phyloP scores from a whole-genome alignment of 768 basidiomycete species.

The Termitomyces sp. region DNA sequence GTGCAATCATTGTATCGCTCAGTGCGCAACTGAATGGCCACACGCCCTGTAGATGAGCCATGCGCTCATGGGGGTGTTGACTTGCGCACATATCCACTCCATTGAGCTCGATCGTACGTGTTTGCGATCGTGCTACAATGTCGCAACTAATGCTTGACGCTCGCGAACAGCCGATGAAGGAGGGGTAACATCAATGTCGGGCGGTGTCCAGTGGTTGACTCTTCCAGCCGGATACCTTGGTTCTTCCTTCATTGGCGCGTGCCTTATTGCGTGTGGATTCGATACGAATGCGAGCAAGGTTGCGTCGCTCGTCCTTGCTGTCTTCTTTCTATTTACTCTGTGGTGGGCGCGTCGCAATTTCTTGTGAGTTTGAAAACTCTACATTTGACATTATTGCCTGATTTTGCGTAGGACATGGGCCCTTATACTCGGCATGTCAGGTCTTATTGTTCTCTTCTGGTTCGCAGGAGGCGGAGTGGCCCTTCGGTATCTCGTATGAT shows the following conservation, averaged over 20 bases:
- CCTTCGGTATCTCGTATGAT: conserved; percentile 66
- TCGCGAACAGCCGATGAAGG: conserved; percentile 70
- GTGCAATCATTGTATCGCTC: conserved; percentile 1
- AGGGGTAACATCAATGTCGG: conserved; percentile 81
- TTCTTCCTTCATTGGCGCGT: conserved; percentile 81
- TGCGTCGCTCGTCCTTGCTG: conserved; percentile 73
- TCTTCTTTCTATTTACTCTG: conserved; percentile 81
- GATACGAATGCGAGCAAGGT: conserved; percentile 86
- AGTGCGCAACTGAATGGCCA: background rate
- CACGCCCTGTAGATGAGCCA: conserved; percentile 69
- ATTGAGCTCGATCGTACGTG: conserved; percentile 81
- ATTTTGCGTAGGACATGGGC: conserved; percentile 56
- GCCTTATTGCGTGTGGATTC: conserved; percentile 83
- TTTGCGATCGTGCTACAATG: background rate
- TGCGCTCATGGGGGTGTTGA: conserved; percentile 72
- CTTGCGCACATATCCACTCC: conserved; percentile 81
- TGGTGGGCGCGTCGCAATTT: conserved; percentile 82
- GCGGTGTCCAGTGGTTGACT: conserved; percentile 76
- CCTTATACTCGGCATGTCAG: conserved; percentile 74
- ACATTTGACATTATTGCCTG: background rate
- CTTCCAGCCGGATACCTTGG: conserved; percentile 81
- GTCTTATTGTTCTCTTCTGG: conserved; percentile 78
- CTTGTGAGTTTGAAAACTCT: conserved; percentile 40
- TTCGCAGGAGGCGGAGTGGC: conserved; percentile 72
- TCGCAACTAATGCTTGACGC: background rate